phyloP scores from a whole-genome alignment of 2,329 filamentous ascomycete genomes.

The Curvularia sp. region DNA sequence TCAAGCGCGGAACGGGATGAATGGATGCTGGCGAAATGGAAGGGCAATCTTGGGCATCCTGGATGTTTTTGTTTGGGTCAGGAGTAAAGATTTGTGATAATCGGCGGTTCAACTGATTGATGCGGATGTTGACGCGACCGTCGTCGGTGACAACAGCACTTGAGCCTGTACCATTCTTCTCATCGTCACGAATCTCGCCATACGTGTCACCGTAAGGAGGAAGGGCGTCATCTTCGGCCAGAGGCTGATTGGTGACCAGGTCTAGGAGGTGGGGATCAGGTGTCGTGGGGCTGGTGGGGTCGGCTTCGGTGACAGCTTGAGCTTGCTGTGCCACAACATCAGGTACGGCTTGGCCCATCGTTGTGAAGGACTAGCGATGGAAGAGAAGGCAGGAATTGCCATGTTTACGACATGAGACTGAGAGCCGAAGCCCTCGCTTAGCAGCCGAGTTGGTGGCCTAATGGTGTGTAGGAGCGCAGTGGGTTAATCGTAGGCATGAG shows the following conservation, averaged over 20 bases:
- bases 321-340: neutral
- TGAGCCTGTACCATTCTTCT: neutral
- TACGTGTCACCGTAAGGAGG: neutral
- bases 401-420: neutral
- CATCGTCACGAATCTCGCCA: neutral
- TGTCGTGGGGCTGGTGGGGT: too few species aligned
- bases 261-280: neutral
- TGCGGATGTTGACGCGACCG: too few species aligned
- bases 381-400: neutral
- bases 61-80: too few species aligned
- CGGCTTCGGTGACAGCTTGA: neutral
- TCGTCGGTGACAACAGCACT: neutral
- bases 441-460: neutral
- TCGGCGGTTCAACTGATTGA: too few species aligned
- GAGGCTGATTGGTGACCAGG: neutral
- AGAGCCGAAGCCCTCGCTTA: neutral
- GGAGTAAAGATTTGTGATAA: too few species aligned
- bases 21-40: too few species aligned
- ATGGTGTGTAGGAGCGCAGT: neutral
- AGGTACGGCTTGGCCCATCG: neutral
- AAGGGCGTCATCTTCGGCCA: neutral
- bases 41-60: too few species aligned
- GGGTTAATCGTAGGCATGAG: constrained; percentile 11
- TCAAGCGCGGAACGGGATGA: too few species aligned
- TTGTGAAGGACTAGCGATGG: neutral